A percentile compares a stretch with the other conserved stretches of the same genome.
Conservation (phyloP, 306 rosid genomes). For the Pyrus pyrifolia region DNA sequence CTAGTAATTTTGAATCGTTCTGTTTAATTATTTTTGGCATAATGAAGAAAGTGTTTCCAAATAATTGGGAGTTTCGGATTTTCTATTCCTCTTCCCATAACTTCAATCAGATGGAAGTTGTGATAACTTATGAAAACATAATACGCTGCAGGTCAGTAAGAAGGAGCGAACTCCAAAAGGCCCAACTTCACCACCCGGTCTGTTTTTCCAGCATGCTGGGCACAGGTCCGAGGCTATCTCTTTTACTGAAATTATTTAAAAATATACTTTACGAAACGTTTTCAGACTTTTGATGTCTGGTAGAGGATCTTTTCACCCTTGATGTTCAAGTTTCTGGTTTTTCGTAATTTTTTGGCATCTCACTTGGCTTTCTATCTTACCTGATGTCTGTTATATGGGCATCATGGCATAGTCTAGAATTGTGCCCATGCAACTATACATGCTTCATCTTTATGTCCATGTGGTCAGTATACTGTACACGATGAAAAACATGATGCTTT, state of each 20-base stretch:
- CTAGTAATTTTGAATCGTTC: not conserved
- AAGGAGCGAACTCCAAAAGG: conserved; percentile 70
- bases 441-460: not conserved
- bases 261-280: not conserved
- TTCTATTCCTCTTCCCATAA: not conserved
- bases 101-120: not conserved
- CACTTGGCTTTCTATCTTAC: not conserved
- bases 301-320: not conserved
- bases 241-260: not conserved
- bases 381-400: not conserved
- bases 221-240: conserved; percentile 58
- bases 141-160: conserved; percentile 54
- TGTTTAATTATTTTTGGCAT: not conserved
- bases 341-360: not conserved
- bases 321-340: not conserved
- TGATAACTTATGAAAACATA: not conserved
- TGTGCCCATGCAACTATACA: not conserved
- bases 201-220: conserved; percentile 99
- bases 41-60: not conserved
- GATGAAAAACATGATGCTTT: not conserved
- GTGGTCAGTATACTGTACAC: not conserved
- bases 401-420: not conserved
- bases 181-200: conserved; percentile 61
- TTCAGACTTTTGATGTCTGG: not conserved
- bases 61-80: not conserved